Conservation (phyloP, 768 basidiomycete genomes). For the Cyclocybe aegerita region DNA sequence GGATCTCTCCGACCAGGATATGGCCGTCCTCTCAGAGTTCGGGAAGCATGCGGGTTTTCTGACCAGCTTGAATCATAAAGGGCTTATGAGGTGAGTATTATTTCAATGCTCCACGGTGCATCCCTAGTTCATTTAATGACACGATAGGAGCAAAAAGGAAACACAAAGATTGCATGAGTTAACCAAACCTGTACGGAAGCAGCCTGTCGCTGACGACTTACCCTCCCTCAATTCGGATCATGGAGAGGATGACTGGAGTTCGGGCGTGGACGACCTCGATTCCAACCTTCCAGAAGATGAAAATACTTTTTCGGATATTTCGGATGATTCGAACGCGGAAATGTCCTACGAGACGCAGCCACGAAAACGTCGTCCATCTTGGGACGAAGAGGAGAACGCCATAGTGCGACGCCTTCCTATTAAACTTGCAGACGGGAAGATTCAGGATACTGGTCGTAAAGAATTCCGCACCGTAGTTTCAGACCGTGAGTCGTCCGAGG, state of each 20-base stretch:
- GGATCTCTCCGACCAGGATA: conserved; percentile 68
- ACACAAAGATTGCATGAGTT: conserved; percentile 68
- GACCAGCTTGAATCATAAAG: conserved; percentile 66
- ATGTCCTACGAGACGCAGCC: conserved; percentile 73
- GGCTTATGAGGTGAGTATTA: conserved; percentile 69
- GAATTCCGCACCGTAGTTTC: conserved; percentile 17
- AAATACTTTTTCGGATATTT: background rate
- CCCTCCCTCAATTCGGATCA: conserved; percentile 65
- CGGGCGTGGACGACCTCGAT: conserved; percentile 36
- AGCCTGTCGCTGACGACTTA: conserved; percentile 51
- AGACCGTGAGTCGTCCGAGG: conserved; percentile 28
- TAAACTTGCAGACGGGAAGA: conserved; percentile 78
- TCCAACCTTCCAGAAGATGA: conserved; percentile 13
- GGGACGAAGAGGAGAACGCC: conserved; percentile 46
- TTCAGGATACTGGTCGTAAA: conserved; percentile 56
- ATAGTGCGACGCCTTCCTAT: conserved; percentile 74
- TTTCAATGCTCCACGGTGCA: background rate
- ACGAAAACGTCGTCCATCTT: conserved; percentile 42
- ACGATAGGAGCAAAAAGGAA: conserved; percentile 79
- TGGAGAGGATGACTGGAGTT: conserved; percentile 44
- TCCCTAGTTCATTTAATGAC: background rate
- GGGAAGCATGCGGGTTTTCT: conserved; percentile 68
- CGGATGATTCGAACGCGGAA: conserved; percentile 61
- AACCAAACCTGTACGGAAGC: conserved; percentile 51
- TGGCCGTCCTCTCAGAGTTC: conserved; percentile 65